Evolutionary conservation across 345 rosid genomes (phyloP), one percentile per base, ranked within the genome.

Genomic region (Geranium brycei): DNA sequence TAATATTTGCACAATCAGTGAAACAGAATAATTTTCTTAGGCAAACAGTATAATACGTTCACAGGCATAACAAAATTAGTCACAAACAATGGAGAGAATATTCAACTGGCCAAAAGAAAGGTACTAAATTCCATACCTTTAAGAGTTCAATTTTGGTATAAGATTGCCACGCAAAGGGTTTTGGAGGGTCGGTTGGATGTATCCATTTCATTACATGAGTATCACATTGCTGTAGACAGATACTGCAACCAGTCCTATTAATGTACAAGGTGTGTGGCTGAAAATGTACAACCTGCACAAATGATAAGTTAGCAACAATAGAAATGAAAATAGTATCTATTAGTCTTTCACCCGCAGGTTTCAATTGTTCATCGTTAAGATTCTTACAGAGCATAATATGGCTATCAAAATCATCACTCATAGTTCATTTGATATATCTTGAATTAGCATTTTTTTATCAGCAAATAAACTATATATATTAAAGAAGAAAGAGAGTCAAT

Each of bases 221-320:
- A 76, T 84, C 89, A 65, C 95, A 88, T 75, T 93, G 99, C 76
- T 83, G 96, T 64, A 93, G 63, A 79, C 89, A 88, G 77, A 93
- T 65, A 65, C 87, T 82, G 60, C 72, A 47, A 60, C 99, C 99
- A 68, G 81, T 71, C 78, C 99, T 82, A 64, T 93, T 93, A 66
- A 87, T 74, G 69, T 88, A 88, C 69, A 90, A 78, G 69, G 90
- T 85, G 77, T 90, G 82, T 13, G 99, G 96, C 79, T 86, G 97
- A 73, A 90, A 81, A 73, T 88, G 95, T 80, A 93, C 75, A 78
- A 86, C 97, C 99, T 93, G 92, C 47, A 68, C 32, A 61, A 41
- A 65, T 31, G 5, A n/a, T 15, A 28, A 7, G 17, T 60, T 18
- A 19, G 55, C 62, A 66, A 40, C 64, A 53, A 66, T 15, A n/a